These are phyloP conservation scores for Elsinoe arachidis DNA, from an alignment of 2,329 filamentous ascomycete genomes.

Conservation along the genomic window DNA sequence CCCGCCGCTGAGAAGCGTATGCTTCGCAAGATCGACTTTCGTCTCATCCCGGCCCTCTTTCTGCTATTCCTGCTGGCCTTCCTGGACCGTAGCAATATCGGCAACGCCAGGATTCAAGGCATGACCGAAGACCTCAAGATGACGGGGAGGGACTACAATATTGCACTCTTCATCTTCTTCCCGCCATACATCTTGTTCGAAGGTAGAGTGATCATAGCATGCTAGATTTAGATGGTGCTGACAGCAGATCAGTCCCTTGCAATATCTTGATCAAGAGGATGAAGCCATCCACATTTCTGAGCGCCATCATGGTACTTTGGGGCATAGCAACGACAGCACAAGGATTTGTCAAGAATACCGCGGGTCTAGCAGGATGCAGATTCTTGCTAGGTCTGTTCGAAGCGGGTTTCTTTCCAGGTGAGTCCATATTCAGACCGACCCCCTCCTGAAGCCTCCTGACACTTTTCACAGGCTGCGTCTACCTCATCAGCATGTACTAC, in stretches of 20 bases:
- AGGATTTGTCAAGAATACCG: constrained; percentile 40
- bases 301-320: constrained; percentile 30
- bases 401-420: constrained; percentile 11
- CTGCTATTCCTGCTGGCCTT: constrained; percentile 50
- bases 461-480: background rate
- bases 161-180: constrained; percentile 37
- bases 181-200: constrained; percentile 33
- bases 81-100: constrained; percentile 37
- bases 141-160: constrained; percentile 53
- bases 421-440: too few relatives aligned
- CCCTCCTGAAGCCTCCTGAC: background rate
- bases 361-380: constrained; percentile 40
- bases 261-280: constrained; percentile 28
- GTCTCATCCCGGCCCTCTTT: constrained; percentile 45
- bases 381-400: constrained; percentile 32
- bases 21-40: constrained; percentile 44
- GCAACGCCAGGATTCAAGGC: constrained; percentile 54
- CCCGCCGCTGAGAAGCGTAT: background rate
- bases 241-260: constrained; percentile 37
- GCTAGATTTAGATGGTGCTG: background rate
- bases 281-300: constrained; percentile 33
- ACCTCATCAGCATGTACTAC: constrained; percentile 4
- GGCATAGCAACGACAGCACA: constrained; percentile 39
- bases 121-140: constrained; percentile 54
- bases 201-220: background rate